phyloP scores from a whole-genome alignment of 352 stramenopile species.

The Globisporangium splendens region DNA sequence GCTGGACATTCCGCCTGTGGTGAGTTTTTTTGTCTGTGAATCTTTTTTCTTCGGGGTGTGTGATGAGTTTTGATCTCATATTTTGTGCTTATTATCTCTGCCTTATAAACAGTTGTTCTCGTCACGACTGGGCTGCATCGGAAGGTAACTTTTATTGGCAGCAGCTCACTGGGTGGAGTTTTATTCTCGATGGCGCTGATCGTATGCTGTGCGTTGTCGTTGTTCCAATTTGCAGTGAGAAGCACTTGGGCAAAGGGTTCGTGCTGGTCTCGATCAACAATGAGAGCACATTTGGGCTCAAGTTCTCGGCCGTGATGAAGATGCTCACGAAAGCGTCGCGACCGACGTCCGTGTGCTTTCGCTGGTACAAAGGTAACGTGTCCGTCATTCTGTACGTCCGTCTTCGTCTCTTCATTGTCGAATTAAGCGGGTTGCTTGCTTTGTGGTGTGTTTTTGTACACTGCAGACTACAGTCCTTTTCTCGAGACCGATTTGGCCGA shows the following conservation, averaged over 20 bases:
- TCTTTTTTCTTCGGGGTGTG: neutral
- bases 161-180: too few relatives aligned
- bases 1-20: conserved; percentile 51
- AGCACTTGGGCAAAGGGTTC: conserved; percentile 64
- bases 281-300: conserved; percentile 65
- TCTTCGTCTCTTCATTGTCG: neutral
- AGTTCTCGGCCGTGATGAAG: conserved; percentile 50
- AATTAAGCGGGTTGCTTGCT: neutral
- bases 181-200: too few relatives aligned
- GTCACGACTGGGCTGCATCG: conserved; percentile 25
- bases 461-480: conserved; percentile 67
- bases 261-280: conserved; percentile 77
- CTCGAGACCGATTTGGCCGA: conserved; percentile 55
- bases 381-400: neutral
- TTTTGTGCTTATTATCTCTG: conserved; percentile 1
- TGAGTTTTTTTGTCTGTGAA: conserved; percentile 6
- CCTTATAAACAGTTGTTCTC: conserved; percentile 48
- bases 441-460: neutral
- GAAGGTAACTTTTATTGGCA: conserved; percentile 3
- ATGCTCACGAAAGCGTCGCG: conserved; percentile 50
- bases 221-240: conserved; percentile 36
- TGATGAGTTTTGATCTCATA: neutral
- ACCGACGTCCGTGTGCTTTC: conserved; percentile 71
- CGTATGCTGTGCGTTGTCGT: conserved; percentile 1
- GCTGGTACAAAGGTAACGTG: conserved; percentile 59